These are phyloP conservation scores for Metschnikowia drakensbergensis DNA, from an alignment of 805 yeast genomes.

Conservation along the genomic window DNA sequence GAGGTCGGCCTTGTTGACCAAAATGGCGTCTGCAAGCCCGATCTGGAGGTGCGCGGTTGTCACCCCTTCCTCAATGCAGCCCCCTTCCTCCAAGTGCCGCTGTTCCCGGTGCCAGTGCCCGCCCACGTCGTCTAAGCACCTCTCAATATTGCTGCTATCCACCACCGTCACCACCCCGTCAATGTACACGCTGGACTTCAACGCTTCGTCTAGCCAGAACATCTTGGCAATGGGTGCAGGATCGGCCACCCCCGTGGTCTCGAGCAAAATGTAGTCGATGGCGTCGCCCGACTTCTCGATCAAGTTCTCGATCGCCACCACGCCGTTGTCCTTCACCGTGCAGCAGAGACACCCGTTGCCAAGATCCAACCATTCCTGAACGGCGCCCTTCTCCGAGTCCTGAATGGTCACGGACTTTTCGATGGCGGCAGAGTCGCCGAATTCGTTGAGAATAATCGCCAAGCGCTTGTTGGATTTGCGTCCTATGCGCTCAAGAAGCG, in stretches of 20 bases:
- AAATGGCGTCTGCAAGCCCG: conserved; percentile 80
- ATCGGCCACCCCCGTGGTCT: conserved; percentile 95
- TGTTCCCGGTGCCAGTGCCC: conserved; percentile 60
- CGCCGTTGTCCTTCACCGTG: conserved; percentile 93
- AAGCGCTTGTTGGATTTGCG: conserved; percentile 64
- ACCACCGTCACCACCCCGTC: conserved; percentile 91
- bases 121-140: conserved; percentile 66
- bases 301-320: conserved; percentile 85
- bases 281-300: conserved; percentile 64
- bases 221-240: conserved; percentile 96
- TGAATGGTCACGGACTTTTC: conserved; percentile 79
- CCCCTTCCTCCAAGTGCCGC: conserved; percentile 19
- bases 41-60: conserved; percentile 89
- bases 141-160: conserved; percentile 64
- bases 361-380: conserved; percentile 92
- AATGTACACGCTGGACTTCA: conserved; percentile 76
- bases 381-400: conserved; percentile 46
- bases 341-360: conserved; percentile 98
- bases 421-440: conserved; percentile 85
- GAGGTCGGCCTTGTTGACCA: conserved; percentile 75
- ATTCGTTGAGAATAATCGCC: conserved; percentile 89
- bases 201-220: conserved; percentile 96
- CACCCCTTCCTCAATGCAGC: conserved; percentile 30
- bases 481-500: conserved; percentile 74
- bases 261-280: conserved; percentile 88